Conservation (phyloP, 768 basidiomycete species). For the Lentinula guzmanii region DNA sequence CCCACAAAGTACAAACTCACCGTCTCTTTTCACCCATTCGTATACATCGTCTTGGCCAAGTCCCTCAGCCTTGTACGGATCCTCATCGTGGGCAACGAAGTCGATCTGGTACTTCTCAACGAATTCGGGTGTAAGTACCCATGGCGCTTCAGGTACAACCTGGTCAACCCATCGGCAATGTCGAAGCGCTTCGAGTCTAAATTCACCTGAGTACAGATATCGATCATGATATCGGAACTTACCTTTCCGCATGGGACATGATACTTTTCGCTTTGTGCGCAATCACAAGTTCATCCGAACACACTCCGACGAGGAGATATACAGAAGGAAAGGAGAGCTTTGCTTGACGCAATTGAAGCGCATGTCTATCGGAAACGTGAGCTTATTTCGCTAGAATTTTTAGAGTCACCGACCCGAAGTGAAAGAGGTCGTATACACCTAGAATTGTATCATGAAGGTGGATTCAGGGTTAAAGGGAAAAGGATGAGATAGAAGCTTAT, state of each 20-base stretch:
- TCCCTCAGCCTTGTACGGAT: slow-evolving; percentile 75
- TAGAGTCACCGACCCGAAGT: slow-evolving; percentile 67
- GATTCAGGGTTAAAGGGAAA: neutral
- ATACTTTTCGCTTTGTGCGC: slow-evolving; percentile 77
- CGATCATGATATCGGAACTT: slow-evolving; percentile 11
- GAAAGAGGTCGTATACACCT: slow-evolving; percentile 97
- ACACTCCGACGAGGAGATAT: slow-evolving; percentile 90
- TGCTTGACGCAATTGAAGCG: slow-evolving; percentile 92
- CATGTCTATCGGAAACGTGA: slow-evolving; percentile 55
- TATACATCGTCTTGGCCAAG: slow-evolving; percentile 73
- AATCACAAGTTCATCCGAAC: slow-evolving; percentile 78
- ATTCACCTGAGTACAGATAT: slow-evolving; percentile 3
- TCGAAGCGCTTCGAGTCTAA: slow-evolving; percentile 81
- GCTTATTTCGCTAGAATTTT: neutral
- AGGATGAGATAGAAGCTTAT: neutral
- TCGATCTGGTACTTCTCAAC: slow-evolving; percentile 85
- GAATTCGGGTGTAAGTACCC: slow-evolving; percentile 82
- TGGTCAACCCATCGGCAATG: slow-evolving; percentile 98
- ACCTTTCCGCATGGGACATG: slow-evolving; percentile 89
- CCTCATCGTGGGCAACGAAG: slow-evolving; percentile 96
- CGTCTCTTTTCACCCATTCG: slow-evolving; percentile 69
- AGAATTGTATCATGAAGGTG: slow-evolving; percentile 1
- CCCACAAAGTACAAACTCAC: slow-evolving; percentile 31
- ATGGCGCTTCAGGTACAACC: slow-evolving; percentile 85
- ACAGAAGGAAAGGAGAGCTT: slow-evolving; percentile 90